Evolutionary conservation across 2,329 filamentous ascomycete genomes (phyloP), one percentile per base, ranked within the genome.

Genomic region (Pseudocercospora pini-densiflorae): DNA sequence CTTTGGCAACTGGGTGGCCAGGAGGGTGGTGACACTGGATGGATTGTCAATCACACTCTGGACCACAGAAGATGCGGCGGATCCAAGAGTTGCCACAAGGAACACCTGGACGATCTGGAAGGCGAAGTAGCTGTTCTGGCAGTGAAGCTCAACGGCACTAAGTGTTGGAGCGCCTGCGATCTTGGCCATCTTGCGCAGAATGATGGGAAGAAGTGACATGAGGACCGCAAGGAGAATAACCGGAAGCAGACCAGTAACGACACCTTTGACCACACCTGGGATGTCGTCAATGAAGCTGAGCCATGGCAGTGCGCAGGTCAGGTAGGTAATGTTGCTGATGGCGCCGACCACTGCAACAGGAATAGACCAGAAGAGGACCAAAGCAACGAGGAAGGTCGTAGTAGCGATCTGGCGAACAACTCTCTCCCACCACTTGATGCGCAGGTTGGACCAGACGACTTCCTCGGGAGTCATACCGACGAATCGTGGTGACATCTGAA

Each of bases 21-120:
- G 68, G 9, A 79, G 62, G 10, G 58, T 69, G 0, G 76, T 69
- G 3, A 73, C 73, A 8, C 64, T 70, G 12, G 65, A 51, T 12
- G 77, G 84, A 65, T 92, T 90, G 16, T 84, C 75, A 0, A 93
- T 90, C 14, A 89, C 82, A 57, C 96, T 89, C 21, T 88, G 73
- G 1, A 89, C 84, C 0, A 92, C 88, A 6, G 90, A 86, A 2
- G 92, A 88, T 9, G 94, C 94, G 1, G 93, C 90, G 16, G 93
- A 94, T 1, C 92, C 87, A 31, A 98, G 71, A 0, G 94, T 97
- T 0, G 92, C 89, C 58, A 98, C 88, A 64, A 98, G 81, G 81
- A 98, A 98, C 53, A 97, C 92, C 77, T 98, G 94, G 21, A 97
- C 85, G 51, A 98, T 88, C 78, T 95, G 92, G 81, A 96, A 96